Base-by-base conservation (phyloP, 495 filamentous ascomycete species). In the Emericellopsis terricola region DNA sequence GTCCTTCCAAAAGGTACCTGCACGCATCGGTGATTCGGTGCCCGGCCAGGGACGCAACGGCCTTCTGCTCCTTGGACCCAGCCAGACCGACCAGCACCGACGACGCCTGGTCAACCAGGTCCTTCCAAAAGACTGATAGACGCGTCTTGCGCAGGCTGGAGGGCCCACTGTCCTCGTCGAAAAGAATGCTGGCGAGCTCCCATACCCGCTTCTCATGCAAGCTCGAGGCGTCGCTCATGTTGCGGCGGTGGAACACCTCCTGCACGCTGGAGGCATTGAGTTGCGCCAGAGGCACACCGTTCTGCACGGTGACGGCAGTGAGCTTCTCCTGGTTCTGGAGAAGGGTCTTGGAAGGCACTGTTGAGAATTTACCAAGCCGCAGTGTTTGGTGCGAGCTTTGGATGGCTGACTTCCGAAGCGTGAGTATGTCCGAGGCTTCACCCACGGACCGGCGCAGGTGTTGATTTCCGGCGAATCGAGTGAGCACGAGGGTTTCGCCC, bases 101-200 rank as follows among this genome's bases (percentile, higher is more conserved):
- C 2, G 73, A 69, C 19, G 61, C 60, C 2, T 56, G 54, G 18
- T 60, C 55, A n/a, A 85, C 76, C 37, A 79, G 56, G 15, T 61
- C 53, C 43, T 66, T 51, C 68, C 78, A 78, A 36, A 81, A 76
- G 15, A 49, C 43, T 4, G 65, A 61, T 3, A 84, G 46, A 21
- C 57, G 60, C 31, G 70, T 68, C 33, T 66, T 64, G 16, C 69
- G 59, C 11, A 59, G 34, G 9, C 36, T 27, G 11, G 53, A 49
- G 0, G 41, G 39, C 23, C 68, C 52, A 15, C 58, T 52, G 27
- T 79, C 54, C 11, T 78, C 69, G 39, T 94, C 85, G 47, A 89
- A 96, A 14, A 97, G 67, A 19, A 94, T 68, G 32, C 76, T 74
- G n/a, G 81, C 78, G 35, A 94, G 64, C 36, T 71, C 59, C 81